Percentiles rank a stretch among this genome's conserved stretches.
phyloP scores from a whole-genome alignment of 257 asterid species.

The Solanum peruvianum region DNA sequence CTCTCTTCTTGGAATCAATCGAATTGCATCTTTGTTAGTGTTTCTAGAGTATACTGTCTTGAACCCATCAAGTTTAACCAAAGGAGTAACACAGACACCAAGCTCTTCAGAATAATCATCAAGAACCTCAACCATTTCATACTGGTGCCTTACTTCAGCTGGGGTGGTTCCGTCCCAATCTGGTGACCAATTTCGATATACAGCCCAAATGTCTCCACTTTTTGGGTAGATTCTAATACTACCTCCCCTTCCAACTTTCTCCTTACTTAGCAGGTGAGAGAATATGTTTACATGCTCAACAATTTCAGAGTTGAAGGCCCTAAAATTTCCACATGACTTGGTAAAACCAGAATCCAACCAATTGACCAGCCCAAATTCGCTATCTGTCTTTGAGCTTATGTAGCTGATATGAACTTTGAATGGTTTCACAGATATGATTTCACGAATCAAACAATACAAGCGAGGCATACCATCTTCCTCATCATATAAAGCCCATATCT shows the following conservation, averaged over 20 bases:
- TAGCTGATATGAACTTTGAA: conserved; percentile 78
- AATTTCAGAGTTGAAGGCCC: conserved; percentile 69
- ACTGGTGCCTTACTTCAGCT: conserved; percentile 72
- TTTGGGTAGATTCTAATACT: conserved; percentile 83
- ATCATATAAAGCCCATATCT: conserved; percentile 94
- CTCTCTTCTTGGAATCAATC: conserved; percentile 77
- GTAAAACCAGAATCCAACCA: conserved; percentile 90
- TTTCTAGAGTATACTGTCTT: conserved; percentile 79
- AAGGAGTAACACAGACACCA: conserved; percentile 73
- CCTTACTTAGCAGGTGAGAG: conserved; percentile 79
- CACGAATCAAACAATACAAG: conserved; percentile 83
- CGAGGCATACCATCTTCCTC: conserved; percentile 99
- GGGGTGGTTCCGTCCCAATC: conserved; percentile 82
- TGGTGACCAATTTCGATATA: conserved; percentile 84
- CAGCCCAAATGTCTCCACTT: conserved; percentile 90
- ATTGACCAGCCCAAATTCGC: conserved; percentile 79
- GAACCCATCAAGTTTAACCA: conserved; percentile 59
- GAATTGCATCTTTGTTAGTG: conserved; percentile 24
- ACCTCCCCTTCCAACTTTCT: conserved; percentile 94
- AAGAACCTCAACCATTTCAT: conserved; percentile 92
- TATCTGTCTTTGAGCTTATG: conserved; percentile 76
- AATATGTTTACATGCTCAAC: conserved; percentile 88
- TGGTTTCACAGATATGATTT: conserved; percentile 70
- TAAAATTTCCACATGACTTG: conserved; percentile 88
- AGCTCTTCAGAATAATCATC: conserved; percentile 80